Conservation (phyloP, 495 filamentous ascomycete species). For the Xylaria acuta region DNA sequence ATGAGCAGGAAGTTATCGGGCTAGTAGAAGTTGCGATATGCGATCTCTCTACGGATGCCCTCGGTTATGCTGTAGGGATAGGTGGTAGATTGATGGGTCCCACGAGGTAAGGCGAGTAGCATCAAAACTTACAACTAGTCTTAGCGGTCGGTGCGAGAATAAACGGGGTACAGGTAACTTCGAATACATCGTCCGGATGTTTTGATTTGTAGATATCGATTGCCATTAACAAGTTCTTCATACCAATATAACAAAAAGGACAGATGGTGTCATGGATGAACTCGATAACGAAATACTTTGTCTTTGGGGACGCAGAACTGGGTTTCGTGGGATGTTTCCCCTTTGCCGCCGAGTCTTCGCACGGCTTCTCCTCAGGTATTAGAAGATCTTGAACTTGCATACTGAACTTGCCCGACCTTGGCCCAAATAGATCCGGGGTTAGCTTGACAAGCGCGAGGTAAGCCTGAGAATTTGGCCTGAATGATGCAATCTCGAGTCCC, state of each 20-base stretch:
- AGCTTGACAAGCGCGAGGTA: not conserved
- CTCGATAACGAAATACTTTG: constrained; percentile 65
- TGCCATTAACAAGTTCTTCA: constrained; percentile 70
- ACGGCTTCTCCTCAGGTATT: constrained; percentile 24
- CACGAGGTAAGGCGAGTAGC: not conserved
- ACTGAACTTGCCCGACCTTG: constrained; percentile 15
- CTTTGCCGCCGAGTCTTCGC: not conserved
- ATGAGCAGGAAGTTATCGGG: not conserved
- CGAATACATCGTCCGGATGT: constrained; percentile 67
- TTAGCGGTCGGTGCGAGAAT: constrained; percentile 71
- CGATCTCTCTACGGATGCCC: not conserved
- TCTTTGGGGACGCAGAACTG: constrained; percentile 23
- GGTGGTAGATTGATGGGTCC: not conserved
- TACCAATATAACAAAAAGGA: constrained; percentile 86
- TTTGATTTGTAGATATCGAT: constrained; percentile 64
- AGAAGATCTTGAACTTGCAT: constrained; percentile 27
- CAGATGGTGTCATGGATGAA: constrained; percentile 81
- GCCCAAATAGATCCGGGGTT: not conserved
- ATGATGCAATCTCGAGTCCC: not conserved
- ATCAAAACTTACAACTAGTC: constrained; percentile 26
- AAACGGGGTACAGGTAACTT: constrained; percentile 74
- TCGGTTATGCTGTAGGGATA: not conserved
- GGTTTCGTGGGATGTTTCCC: not conserved
- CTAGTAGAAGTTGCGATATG: not conserved
- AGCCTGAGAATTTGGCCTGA: not conserved